A percentile compares a stretch with the other conserved stretches of the same genome.
These are phyloP conservation scores for Auricularia sp. DNA, from an alignment of 768 basidiomycete genomes.

Conservation along the genomic window DNA sequence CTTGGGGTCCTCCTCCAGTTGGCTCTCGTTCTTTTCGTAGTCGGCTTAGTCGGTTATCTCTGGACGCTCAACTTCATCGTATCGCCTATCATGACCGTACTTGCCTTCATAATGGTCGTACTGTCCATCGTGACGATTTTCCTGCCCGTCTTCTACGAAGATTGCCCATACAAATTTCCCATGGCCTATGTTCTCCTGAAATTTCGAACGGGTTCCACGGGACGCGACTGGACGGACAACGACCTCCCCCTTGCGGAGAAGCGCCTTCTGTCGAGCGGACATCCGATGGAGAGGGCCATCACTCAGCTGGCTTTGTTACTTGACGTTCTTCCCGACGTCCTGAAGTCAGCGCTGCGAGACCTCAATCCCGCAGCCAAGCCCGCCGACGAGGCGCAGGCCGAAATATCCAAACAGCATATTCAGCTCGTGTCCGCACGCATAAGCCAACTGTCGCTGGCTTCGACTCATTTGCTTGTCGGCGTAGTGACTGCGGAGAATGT, in stretches of 20 bases:
- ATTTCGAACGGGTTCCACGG: neutral
- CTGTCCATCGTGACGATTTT: neutral
- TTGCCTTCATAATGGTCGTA: neutral
- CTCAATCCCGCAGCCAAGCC: neutral
- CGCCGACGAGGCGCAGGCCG: neutral
- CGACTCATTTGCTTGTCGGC: neutral
- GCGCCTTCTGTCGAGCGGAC: neutral
- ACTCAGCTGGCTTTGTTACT: neutral
- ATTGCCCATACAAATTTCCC: neutral
- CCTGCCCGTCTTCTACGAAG: neutral
- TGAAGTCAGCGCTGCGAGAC: neutral
- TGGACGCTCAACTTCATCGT: neutral
- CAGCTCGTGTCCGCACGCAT: neutral
- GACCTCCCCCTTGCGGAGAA: neutral
- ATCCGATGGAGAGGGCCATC: neutral
- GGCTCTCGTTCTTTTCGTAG: conserved; percentile 1
- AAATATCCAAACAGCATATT: neutral
- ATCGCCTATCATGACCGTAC: neutral
- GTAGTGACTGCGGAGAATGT: neutral
- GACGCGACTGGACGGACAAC: neutral
- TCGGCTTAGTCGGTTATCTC: conserved; percentile 1
- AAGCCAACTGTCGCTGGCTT: neutral
- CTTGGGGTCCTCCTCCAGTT: conserved; percentile 3
- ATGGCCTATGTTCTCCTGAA: neutral
- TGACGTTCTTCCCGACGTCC: neutral